Percentiles rank a stretch among this genome's conserved stretches.
phyloP scores from a whole-genome alignment of 2,329 filamentous ascomycete genomes.

The Rhynchosporium secalis region DNA sequence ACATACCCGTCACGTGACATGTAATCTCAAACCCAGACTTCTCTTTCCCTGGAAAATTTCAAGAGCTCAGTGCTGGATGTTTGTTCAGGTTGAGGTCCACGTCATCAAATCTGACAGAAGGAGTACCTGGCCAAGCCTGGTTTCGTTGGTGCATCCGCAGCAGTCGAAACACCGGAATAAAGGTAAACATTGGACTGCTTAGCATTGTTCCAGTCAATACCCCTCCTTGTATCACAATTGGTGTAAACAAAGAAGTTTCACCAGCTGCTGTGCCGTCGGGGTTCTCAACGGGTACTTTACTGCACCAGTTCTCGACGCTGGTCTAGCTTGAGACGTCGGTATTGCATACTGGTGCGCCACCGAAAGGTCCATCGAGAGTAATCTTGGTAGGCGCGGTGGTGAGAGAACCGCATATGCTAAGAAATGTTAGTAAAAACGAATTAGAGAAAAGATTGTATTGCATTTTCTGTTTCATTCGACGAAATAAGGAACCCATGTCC shows the following conservation, averaged over 20 bases:
- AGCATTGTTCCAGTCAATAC: background rate
- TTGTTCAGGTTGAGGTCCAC: background rate
- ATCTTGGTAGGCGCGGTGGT: background rate
- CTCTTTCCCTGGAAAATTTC: no score
- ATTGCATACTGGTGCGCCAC: background rate
- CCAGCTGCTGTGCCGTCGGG: background rate
- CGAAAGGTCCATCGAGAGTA: background rate
- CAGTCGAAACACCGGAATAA: background rate
- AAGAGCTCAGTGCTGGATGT: background rate
- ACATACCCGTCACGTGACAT: no score
- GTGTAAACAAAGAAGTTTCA: background rate
- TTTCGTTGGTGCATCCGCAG: background rate
- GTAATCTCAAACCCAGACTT: no score
- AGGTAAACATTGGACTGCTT: background rate
- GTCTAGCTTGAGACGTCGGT: background rate
- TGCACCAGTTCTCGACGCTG: conserved; percentile 6
- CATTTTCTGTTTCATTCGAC: background rate
- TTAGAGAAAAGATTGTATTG: no score
- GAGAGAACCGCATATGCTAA: background rate
- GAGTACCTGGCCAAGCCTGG: background rate
- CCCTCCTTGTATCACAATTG: background rate
- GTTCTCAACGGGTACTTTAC: background rate
- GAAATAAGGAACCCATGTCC: conserved; percentile 6
- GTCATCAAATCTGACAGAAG: background rate
- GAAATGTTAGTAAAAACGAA: background rate